Evolutionary conservation across 108 stramenopile genomes (phyloP).

Genomic region (Skeletonema menzelii): DNA sequence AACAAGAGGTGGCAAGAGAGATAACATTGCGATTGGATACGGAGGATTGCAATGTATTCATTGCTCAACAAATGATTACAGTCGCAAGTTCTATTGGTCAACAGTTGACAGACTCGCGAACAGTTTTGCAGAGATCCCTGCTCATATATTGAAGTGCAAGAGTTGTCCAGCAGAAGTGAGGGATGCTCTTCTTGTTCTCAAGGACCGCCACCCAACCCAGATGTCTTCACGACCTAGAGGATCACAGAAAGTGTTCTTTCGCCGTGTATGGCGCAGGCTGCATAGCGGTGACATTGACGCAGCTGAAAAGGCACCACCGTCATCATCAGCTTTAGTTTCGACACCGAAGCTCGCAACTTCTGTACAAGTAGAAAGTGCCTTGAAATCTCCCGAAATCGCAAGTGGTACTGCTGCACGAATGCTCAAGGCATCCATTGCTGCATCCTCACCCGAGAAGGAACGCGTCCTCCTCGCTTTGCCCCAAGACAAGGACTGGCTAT

Average conservation of each 20-base stretch:
- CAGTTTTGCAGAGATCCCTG: conserved; percentile 90
- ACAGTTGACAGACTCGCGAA: conserved; percentile 86
- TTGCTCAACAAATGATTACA: conserved; percentile 57
- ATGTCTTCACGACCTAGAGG: conserved; percentile 81
- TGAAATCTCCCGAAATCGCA: conserved; percentile 7
- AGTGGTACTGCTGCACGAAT: conserved; percentile 1
- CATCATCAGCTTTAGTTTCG: background rate
- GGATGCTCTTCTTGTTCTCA: conserved; percentile 71
- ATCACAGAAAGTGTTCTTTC: conserved; percentile 88
- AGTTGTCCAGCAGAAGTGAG: conserved; percentile 67
- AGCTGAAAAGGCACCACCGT: background rate
- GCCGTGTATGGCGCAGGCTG: conserved; percentile 86
- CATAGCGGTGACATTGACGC: conserved; percentile 60
- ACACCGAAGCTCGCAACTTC: background rate
- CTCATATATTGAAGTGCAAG: conserved; percentile 82
- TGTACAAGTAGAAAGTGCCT: background rate
- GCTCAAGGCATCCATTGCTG: background rate
- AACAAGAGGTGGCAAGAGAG: conserved; percentile 89
- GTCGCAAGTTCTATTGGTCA: conserved; percentile 91
- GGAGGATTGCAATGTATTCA: conserved; percentile 88
- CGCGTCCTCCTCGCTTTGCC: conserved; percentile 75
- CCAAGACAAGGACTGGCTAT: conserved; percentile 87
- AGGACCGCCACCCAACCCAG: conserved; percentile 71
- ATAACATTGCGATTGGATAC: conserved; percentile 80
- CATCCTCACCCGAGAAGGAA: background rate